These are phyloP conservation scores for Candida montana DNA, from an alignment of 805 yeast genomes.

Conservation along the genomic window DNA sequence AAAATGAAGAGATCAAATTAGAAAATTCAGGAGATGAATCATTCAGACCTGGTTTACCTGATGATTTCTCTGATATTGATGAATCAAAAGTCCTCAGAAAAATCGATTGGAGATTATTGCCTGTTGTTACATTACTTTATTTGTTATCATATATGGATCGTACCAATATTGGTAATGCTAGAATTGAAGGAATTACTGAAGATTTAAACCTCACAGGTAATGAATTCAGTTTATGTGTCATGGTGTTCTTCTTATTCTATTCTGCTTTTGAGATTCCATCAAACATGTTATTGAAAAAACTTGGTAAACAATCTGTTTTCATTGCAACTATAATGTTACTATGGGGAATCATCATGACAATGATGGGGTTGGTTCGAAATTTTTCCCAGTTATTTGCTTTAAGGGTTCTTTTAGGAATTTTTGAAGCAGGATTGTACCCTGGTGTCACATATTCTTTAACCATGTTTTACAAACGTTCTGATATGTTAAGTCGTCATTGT, in stretches of 20 bases:
- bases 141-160: constrained; percentile 44
- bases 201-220: constrained; percentile 30
- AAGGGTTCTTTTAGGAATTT: constrained; percentile 40
- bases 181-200: constrained; percentile 40
- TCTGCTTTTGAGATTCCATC: constrained; percentile 30
- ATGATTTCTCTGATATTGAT: constrained; percentile 10
- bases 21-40: constrained; percentile 25
- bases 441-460: constrained; percentile 34
- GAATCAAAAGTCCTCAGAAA: constrained; percentile 30
- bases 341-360: constrained; percentile 37
- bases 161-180: constrained; percentile 52
- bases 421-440: constrained; percentile 39
- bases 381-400: constrained; percentile 24
- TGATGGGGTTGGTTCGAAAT: constrained; percentile 41
- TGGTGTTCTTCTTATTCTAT: constrained; percentile 41
- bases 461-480: constrained; percentile 33
- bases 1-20: background rate
- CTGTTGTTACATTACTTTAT: constrained; percentile 35
- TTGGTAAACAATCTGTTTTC: constrained; percentile 37
- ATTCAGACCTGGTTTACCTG: background rate
- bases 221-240: constrained; percentile 36
- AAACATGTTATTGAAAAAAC: constrained; percentile 19
- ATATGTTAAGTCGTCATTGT: constrained; percentile 33
- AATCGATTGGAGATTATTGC: constrained; percentile 36
- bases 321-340: constrained; percentile 40